phyloP scores from a whole-genome alignment of 495 filamentous ascomycete genomes.

The Bombardia bombarda region DNA sequence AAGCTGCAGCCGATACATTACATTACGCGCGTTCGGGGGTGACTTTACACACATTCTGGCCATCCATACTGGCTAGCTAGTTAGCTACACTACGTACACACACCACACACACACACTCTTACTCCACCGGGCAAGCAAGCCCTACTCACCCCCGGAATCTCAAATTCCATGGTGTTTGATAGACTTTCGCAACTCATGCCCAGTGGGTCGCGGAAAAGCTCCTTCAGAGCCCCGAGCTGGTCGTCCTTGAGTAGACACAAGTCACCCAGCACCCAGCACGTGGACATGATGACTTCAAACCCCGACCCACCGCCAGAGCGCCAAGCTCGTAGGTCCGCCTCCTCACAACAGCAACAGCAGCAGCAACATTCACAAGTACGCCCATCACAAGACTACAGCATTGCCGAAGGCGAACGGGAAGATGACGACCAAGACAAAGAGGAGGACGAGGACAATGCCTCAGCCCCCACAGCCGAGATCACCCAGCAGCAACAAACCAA shows the following conservation, averaged over 20 bases:
- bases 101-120: too few species aligned
- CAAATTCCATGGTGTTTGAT: not conserved
- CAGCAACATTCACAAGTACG: too few species aligned
- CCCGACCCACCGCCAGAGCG: not conserved
- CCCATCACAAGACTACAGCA: too few species aligned
- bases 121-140: not conserved
- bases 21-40: too few species aligned
- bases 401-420: not conserved
- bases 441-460: too few species aligned
- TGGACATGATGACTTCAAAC: slow-evolving; percentile 1
- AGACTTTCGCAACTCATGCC: not conserved
- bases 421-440: slow-evolving; percentile 1
- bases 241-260: not conserved
- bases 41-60: too few species aligned
- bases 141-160: not conserved
- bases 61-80: too few species aligned
- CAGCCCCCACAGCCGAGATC: too few species aligned
- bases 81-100: too few species aligned
- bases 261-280: not conserved
- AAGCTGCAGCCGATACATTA: too few species aligned
- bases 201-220: not conserved
- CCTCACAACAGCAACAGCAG: too few species aligned
- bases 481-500: slow-evolving; percentile 1
- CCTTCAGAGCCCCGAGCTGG: not conserved
- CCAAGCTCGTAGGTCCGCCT: not conserved